Evolutionary conservation across 2,329 filamentous ascomycete genomes (phyloP).

Genomic region (Verticillium klebahnii): DNA sequence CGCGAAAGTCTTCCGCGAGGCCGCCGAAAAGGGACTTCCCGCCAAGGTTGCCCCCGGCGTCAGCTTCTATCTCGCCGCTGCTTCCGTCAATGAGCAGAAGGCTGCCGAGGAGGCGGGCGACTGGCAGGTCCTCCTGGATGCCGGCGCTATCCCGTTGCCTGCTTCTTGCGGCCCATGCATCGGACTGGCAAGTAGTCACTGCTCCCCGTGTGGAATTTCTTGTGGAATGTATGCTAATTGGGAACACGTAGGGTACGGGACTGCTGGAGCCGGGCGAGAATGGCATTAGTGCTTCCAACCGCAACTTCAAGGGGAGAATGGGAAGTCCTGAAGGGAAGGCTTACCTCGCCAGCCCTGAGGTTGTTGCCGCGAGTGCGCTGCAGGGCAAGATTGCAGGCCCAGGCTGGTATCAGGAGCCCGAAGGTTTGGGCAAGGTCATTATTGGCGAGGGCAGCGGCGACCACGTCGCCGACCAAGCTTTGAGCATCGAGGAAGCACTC

Average conservation of each 20-base stretch:
- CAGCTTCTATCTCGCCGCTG: slow-evolving; percentile 85
- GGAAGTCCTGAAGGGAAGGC: slow-evolving; percentile 74
- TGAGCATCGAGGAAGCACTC: slow-evolving; percentile 64
- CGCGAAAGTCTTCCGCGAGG: slow-evolving; percentile 79
- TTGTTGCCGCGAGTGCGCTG: slow-evolving; percentile 86
- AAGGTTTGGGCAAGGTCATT: slow-evolving; percentile 61
- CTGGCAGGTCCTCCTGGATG: slow-evolving; percentile 78
- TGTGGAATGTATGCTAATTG: not conserved
- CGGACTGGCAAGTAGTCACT: slow-evolving; percentile 45
- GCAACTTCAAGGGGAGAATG: slow-evolving; percentile 92
- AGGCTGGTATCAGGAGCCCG: slow-evolving; percentile 71
- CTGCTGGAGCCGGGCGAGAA: slow-evolving; percentile 81
- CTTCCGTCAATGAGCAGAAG: slow-evolving; percentile 72
- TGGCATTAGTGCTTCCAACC: slow-evolving; percentile 75
- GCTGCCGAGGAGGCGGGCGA: slow-evolving; percentile 75
- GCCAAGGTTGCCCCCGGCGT: slow-evolving; percentile 73
- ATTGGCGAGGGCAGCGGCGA: slow-evolving; percentile 69
- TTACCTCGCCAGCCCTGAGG: slow-evolving; percentile 84
- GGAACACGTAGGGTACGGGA: slow-evolving; percentile 41
- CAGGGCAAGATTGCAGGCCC: slow-evolving; percentile 70
- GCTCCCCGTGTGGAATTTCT: not conserved
- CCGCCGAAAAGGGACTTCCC: slow-evolving; percentile 54
- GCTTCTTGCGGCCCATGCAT: slow-evolving; percentile 83
- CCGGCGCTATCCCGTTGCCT: slow-evolving; percentile 68
- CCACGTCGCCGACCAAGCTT: slow-evolving; percentile 27